Conservation (phyloP, 352 stramenopile genomes). For the Phytophthora agathidicida region DNA sequence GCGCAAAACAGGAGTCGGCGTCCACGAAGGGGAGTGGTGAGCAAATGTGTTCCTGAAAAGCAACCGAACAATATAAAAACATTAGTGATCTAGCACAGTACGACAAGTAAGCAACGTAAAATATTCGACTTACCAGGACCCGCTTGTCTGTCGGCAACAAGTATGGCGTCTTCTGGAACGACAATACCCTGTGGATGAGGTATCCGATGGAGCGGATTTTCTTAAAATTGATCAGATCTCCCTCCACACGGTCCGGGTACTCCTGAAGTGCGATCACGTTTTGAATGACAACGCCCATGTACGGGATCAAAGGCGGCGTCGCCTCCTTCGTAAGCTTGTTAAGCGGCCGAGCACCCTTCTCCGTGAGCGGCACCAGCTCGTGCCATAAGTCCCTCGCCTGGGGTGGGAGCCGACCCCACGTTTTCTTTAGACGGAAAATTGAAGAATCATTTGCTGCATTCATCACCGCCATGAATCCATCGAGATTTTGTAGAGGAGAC, state of each 20-base stretch:
- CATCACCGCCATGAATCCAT: conserved; percentile 92
- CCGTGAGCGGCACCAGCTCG: conserved; percentile 81
- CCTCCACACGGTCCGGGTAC: conserved; percentile 78
- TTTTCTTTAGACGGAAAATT: conserved; percentile 88
- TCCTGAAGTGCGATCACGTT: conserved; percentile 86
- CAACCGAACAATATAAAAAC: conserved; percentile 1
- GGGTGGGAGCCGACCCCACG: conserved; percentile 72
- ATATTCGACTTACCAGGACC: conserved; percentile 64
- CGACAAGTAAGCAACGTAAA: background rate
- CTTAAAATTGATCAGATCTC: conserved; percentile 88
- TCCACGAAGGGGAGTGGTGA: conserved; percentile 64
- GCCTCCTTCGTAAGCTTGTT: conserved; percentile 85
- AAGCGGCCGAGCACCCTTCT: conserved; percentile 78
- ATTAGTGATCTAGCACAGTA: background rate
- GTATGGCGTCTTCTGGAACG: conserved; percentile 81
- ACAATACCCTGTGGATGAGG: conserved; percentile 63
- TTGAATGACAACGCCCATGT: conserved; percentile 87
- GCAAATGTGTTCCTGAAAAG: conserved; percentile 74
- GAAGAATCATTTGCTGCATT: conserved; percentile 90
- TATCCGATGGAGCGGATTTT: conserved; percentile 81
- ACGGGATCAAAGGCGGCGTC: conserved; percentile 74
- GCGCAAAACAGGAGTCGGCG: conserved; percentile 76
- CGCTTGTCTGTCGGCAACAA: conserved; percentile 81
- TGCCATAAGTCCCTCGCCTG: conserved; percentile 84
- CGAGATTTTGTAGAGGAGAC: conserved; percentile 83